A percentile compares a stretch with the other conserved stretches of the same genome.
phyloP scores from a whole-genome alignment of 306 rosid genomes.

The Leucaena leucocephala region DNA sequence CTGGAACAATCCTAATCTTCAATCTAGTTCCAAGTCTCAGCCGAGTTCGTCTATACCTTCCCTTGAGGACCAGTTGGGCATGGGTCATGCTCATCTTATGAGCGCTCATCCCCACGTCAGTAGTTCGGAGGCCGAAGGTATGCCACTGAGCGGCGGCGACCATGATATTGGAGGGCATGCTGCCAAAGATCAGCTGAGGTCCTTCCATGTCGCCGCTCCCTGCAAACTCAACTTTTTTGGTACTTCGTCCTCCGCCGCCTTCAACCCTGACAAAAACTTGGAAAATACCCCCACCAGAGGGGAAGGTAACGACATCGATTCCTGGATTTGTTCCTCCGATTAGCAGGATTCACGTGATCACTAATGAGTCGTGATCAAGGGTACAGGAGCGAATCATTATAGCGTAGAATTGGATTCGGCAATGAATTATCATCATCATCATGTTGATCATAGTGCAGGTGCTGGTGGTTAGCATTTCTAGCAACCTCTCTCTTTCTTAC shows the following conservation, averaged over 20 bases:
- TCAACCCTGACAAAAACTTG: slow-evolving; percentile 48
- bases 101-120: not conserved
- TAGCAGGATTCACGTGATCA: slow-evolving; percentile 25
- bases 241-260: slow-evolving; percentile 39
- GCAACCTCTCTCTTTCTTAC: slow-evolving; percentile 31
- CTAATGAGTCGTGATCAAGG: slow-evolving; percentile 10
- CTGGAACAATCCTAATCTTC: slow-evolving; percentile 6
- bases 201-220: slow-evolving; percentile 30
- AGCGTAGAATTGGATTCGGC: slow-evolving; percentile 41
- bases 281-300: slow-evolving; percentile 50
- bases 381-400: slow-evolving; percentile 43
- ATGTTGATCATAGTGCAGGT: slow-evolving; percentile 34
- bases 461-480: slow-evolving; percentile 44
- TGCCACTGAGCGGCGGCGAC: slow-evolving; percentile 4
- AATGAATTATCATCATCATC: slow-evolving; percentile 39
- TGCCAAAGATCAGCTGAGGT: slow-evolving; percentile 21
- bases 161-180: slow-evolving; percentile 23
- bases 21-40: slow-evolving; percentile 39
- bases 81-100: slow-evolving; percentile 36
- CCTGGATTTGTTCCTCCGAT: slow-evolving; percentile 81
- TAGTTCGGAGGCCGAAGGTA: slow-evolving; percentile 8
- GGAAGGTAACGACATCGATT: slow-evolving; percentile 56
- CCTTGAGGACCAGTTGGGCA: slow-evolving; percentile 42
- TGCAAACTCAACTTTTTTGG: slow-evolving; percentile 51
- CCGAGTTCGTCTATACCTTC: slow-evolving; percentile 37